Conservation (phyloP, 176 grass and related monocot species). For the Elaeis guineensis region DNA sequence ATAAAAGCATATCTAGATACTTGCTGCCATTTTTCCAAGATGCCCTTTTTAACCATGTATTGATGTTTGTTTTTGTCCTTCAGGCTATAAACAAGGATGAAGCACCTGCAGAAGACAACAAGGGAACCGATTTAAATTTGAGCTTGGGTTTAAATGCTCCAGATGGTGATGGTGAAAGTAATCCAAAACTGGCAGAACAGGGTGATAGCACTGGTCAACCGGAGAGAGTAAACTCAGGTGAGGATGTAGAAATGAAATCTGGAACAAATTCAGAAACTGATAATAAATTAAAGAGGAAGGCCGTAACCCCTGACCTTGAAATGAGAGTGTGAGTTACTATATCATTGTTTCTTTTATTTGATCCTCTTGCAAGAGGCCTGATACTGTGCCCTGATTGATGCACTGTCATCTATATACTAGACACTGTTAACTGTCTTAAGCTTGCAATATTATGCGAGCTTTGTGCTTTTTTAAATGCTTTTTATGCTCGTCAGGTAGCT, state of each 20-base stretch:
- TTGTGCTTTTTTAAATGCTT: no score
- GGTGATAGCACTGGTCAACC: not conserved
- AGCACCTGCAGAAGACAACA: not conserved
- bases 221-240: not conserved
- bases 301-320: conserved; percentile 2
- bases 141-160: conserved; percentile 15
- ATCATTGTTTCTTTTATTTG: not conserved
- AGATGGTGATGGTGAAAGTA: not conserved
- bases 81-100: conserved; percentile 2
- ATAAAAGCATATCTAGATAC: not conserved
- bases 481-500: no score
- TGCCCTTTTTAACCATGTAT: not conserved
- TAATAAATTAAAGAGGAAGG: conserved; percentile 18
- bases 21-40: not conserved
- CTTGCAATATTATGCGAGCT: no score
- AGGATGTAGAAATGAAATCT: conserved; percentile 2
- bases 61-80: not conserved
- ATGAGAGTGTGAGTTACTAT: conserved; percentile 10
- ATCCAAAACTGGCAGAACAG: not conserved
- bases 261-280: not conserved
- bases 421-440: no score
- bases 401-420: no score
- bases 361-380: no score
- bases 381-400: no score
- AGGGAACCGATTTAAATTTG: conserved; percentile 8